Evolutionary conservation across 192 early-diverging fungal genomes (phyloP), one percentile per base, ranked within the genome.

Genomic region (Pilaira anomala): DNA sequence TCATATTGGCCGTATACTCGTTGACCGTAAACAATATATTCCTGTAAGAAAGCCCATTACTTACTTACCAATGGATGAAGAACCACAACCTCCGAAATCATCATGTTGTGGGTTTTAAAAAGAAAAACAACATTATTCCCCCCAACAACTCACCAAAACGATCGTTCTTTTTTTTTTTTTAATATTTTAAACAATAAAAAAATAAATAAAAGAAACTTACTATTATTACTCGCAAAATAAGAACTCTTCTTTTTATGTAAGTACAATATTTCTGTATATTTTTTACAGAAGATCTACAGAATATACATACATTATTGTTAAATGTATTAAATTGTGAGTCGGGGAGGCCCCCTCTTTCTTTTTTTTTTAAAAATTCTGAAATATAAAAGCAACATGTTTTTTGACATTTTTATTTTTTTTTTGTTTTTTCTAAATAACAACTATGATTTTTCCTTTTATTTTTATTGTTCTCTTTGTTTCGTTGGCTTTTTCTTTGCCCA

Each of bases 1-100:
- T 48, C 74, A 78, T 42, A 72, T 83, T 30, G 80, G 78, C 33
- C 56, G 75, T 48, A 66, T 73, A 14, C 60, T 83, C 48, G 81
- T 83, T 9, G 67, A 69, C 14, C 60, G 67, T 48, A 69, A 69
- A 41, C 60, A 69, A 45, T 69, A 69, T 45, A 6, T 62, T n/a
- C 66, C 66, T 56, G 42, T 56, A 63, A 55, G 41, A 53, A 51
- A 29, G 30, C 55, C 29, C 7, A 39, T 29, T 29, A 57, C 55
- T n/a, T 57, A 57, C 22, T 57, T 57, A 57, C 55, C 55, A 11
- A 62, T 69, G 28, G 53, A 54, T 13, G 67, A 69, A 25, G 67
- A 62, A 29, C 33, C 60, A 16, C 42, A 48, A 24, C 22, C 67
- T 39, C 40, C 50, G 8, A 54, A 54, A 48, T 48, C 67, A 14